Conservation (phyloP, 2,329 filamentous ascomycete genomes). For the Pestalotiopsis sp. region DNA sequence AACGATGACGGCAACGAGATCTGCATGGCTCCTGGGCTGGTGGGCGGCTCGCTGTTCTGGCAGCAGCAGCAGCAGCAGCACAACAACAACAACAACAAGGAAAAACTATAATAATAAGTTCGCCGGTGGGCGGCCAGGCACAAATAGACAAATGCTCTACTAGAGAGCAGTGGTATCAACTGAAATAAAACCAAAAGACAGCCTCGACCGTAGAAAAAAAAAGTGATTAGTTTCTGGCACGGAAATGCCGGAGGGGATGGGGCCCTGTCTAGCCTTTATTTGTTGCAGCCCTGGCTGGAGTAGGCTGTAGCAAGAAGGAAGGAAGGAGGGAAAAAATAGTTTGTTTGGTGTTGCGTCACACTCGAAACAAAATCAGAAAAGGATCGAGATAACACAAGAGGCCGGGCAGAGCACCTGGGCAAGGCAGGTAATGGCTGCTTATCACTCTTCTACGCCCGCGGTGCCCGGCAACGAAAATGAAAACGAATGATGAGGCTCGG, state of each 20-base stretch:
- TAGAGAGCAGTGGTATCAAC: no score
- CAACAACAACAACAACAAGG: not conserved
- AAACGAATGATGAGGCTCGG: not conserved
- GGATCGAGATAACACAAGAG: not conserved
- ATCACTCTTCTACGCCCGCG: not conserved
- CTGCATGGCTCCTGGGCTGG: conserved; percentile 20
- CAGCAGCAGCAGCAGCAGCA: not conserved
- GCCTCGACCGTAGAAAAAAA: not conserved
- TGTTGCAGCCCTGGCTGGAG: not conserved
- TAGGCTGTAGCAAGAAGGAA: not conserved
- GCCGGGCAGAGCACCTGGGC: not conserved
- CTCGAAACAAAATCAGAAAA: not conserved
- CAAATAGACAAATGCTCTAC: not conserved
- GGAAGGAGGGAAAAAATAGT: not conserved
- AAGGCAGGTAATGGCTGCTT: not conserved
- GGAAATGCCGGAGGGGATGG: not conserved
- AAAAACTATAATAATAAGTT: not conserved
- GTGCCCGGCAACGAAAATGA: no score
- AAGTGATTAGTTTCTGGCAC: not conserved
- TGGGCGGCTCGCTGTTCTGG: not conserved
- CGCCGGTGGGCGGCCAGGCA: not conserved
- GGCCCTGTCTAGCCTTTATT: not conserved
- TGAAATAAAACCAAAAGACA: no score
- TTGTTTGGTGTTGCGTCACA: conserved; percentile 3
- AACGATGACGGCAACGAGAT: conserved; percentile 25